Base-by-base conservation (phyloP, 2,329 filamentous ascomycete species). In the Cercospora zeina region DNA sequence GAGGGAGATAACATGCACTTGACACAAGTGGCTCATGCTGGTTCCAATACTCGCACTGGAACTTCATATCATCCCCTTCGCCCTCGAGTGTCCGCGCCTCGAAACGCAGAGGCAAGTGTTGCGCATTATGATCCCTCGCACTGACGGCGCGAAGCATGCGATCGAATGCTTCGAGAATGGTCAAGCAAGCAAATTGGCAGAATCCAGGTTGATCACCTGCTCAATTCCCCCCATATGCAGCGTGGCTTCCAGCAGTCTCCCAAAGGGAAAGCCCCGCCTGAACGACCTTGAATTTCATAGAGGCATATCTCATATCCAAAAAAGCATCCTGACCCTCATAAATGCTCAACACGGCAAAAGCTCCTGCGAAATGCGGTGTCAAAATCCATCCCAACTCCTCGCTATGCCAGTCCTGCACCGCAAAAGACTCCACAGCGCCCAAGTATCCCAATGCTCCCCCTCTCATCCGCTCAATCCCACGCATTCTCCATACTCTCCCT, bases 401-500 rank as follows among this genome's bases (percentile, higher is more conserved):
- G 39, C 39, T 45, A 24, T 45, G 39, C 39, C 19, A 27, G 24
- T 27, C 6, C 6, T 13, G 39, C 39, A 45, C 21, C 39, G 5
- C 16, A 45, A 24, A 27, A 27, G 24, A 24, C 19, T 45, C 39
- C 39, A 14, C 39, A 45, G 10, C 19, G 39, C 39, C 39, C 21
- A 4, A 45, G 4, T 45, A 19, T 6, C 39, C 1, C 19, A 45
- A 24, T 3, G 39, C 10, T 6, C 19, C 13, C 39, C 0, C 19
- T 24, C 39, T 16, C 24, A n/a, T 8, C 11, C 19, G 1, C 37
- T 70, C 63, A 75, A 31, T 75, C 73, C 73, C 71, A 75, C 47
- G 69, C 73, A 62, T 64, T 72, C 30, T 91, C 91, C 70, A 93
- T 77, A 73, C 90, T 96, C 76, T 91, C 89, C 69, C 91, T 80